Evolutionary conservation across 371 early-diverging fungal genomes (phyloP).

Genomic region (Amoeboaphelidium protococcarum): DNA sequence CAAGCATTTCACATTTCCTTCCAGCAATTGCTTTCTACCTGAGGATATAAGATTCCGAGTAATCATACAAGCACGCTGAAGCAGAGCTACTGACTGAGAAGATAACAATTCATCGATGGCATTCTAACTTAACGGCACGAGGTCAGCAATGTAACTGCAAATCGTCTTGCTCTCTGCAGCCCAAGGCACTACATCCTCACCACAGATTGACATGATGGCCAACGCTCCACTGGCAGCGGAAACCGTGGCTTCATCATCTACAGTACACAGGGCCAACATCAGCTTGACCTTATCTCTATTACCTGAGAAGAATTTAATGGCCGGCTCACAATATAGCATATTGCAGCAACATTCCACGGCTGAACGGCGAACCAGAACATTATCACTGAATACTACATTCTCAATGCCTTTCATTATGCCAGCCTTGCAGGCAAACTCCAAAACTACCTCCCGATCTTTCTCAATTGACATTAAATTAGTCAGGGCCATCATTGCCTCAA

Average conservation of each 20-base stretch:
- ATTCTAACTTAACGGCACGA: no score
- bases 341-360: constrained; percentile 80
- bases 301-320: constrained; percentile 49
- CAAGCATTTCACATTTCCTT: no score
- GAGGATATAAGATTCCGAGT: no score
- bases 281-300: constrained; percentile 8
- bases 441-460: constrained; percentile 13
- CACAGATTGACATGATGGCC: constrained; percentile 34
- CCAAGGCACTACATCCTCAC: no score
- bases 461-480: constrained; percentile 58
- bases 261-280: constrained; percentile 52
- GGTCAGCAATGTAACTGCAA: no score
- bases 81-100: no score
- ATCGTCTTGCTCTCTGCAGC: no score
- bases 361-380: constrained; percentile 57
- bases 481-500: constrained; percentile 71
- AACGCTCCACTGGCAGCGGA: constrained; percentile 66
- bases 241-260: constrained; percentile 51
- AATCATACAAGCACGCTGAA: no score
- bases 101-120: no score
- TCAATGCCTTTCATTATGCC: constrained; percentile 42
- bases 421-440: constrained; percentile 8
- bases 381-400: constrained; percentile 42
- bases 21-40: no score
- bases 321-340: constrained; percentile 51